Base-by-base conservation (phyloP, 192 early-diverging fungal genomes). In the Endogone sp. region DNA sequence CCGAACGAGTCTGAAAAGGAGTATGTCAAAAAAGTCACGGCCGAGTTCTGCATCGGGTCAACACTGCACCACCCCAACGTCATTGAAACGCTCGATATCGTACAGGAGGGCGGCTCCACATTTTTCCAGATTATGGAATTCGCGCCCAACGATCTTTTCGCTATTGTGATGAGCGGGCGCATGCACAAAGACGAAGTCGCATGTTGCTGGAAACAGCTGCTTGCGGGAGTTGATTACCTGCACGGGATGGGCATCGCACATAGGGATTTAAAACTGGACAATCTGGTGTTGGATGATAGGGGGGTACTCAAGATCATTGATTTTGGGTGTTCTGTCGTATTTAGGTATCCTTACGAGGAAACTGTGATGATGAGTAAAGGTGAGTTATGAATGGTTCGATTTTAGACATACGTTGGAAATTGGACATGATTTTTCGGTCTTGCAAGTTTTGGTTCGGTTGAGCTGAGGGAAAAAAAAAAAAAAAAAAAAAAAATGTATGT, bases 121-220 rank as follows among this genome's bases (percentile, higher is more conserved):
- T 88, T 88, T 27, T 92, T 85, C 63, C 85, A 92, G 79, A 87
- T 94, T 60, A 91, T 94, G 94, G 97, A 99, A 79, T 98, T 91
- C 87, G 94, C 92, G 37, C 91, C 91, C 62, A 91, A 93, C 58
- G 97, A 99, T 79, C 82, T 99, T 64, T 99, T 91, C 66, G 84
- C 85, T 16, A 83, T 90, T 58, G 95, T 99, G 4, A 89, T 88
- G 71, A 84, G 76, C 31, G 92, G 92, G 21, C 70, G 82, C 25
- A 87, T 97, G 88, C 81, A 83, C 4, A 80, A 90, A 3, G 86
- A 88, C 26, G 93, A 97, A 79, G 89, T 93, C 44, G 83, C 86
- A 54, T 98, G 96, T 78, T 94, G 91, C 77, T 97, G 94, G 76
- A 23, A 56, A 6, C 93, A 95, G 74, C 80, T 95, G 23, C 71